Conservation (phyloP, 176 grass and related monocot genomes). For the Puya raimondii region DNA sequence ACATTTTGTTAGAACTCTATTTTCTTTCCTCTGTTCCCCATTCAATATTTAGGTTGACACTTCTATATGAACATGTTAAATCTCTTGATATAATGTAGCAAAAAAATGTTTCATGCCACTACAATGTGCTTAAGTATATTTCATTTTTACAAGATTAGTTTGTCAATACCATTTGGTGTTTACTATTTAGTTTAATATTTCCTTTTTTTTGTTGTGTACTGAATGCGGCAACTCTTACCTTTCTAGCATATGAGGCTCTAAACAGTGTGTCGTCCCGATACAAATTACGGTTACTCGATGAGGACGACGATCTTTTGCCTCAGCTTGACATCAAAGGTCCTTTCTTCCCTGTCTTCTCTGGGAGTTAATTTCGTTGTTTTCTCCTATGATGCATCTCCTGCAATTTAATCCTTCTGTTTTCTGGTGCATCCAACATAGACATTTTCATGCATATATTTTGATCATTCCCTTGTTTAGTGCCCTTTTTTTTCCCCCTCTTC, state of each 20-base stretch:
- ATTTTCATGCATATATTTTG: too few species aligned
- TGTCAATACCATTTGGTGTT: background rate
- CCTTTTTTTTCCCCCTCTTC: too few species aligned
- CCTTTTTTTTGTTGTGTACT: background rate
- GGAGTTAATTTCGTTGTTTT: background rate
- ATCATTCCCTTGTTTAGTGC: background rate
- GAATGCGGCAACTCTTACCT: background rate
- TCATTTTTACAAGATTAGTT: background rate
- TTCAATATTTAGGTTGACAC: background rate
- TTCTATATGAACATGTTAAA: background rate
- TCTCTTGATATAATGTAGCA: too few species aligned
- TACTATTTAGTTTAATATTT: background rate
- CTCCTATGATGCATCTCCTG: background rate
- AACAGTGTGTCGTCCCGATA: constrained; percentile 40
- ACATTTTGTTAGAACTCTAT: background rate
- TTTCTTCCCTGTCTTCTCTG: constrained; percentile 5
- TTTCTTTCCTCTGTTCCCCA: background rate
- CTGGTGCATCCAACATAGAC: too few species aligned
- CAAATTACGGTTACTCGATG: constrained; percentile 47
- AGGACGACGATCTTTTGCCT: constrained; percentile 47
- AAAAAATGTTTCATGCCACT: too few species aligned
- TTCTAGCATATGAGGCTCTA: constrained; percentile 60
- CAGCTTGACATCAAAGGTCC: constrained; percentile 59
- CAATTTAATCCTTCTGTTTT: background rate
- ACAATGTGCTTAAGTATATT: background rate